Percentiles rank a stretch among this genome's conserved stretches.
These are phyloP conservation scores for Dendrobium officinale DNA, from an alignment of 106 monocot species.

Conservation along the genomic window DNA sequence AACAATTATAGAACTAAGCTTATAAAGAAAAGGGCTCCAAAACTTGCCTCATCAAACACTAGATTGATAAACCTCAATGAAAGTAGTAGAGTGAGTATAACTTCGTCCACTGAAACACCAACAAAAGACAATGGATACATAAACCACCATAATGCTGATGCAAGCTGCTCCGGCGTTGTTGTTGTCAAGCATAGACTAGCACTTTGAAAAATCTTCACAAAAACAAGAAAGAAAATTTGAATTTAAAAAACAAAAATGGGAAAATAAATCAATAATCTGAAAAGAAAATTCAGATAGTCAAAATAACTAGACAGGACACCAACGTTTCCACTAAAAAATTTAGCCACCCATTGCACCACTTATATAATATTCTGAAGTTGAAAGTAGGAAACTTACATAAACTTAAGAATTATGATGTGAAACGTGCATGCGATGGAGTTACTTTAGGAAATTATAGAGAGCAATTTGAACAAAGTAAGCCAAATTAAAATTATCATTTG, in stretches of 20 bases:
- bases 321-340: neutral
- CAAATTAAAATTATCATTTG: too few species aligned
- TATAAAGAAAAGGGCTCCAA: neutral
- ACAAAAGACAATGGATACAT: conserved; percentile 60
- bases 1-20: neutral
- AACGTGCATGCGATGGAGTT: too few species aligned
- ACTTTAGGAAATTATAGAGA: too few species aligned
- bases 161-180: conserved; percentile 96
- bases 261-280: neutral
- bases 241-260: conserved; percentile 1
- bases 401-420: too few species aligned
- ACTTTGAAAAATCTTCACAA: conserved; percentile 89
- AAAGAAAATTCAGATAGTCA: neutral
- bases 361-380: neutral
- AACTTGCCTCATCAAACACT: conserved; percentile 90
- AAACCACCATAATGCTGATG: conserved; percentile 86
- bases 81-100: conserved; percentile 87
- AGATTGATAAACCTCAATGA: conserved; percentile 98
- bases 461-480: too few species aligned
- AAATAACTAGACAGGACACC: neutral
- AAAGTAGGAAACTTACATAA: neutral
- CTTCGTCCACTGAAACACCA: conserved; percentile 88
- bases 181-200: conserved; percentile 91
- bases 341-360: neutral
- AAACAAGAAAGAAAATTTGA: conserved; percentile 8